These are phyloP conservation scores for Fusarium sp. DNA, from an alignment of 2,329 filamentous ascomycete genomes.

Conservation along the genomic window DNA sequence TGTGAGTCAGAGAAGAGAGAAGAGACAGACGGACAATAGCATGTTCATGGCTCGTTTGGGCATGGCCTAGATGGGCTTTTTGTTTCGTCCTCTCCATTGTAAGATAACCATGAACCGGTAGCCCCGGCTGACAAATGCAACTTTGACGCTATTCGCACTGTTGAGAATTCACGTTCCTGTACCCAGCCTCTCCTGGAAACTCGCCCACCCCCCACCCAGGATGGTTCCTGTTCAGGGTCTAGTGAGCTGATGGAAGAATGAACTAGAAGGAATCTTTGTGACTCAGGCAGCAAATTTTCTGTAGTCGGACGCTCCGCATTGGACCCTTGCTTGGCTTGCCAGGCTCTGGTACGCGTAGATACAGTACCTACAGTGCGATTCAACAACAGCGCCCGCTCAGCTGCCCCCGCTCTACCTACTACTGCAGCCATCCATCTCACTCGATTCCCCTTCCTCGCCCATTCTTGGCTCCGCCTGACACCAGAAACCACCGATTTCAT, in stretches of 20 bases:
- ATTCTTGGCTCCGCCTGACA: slow-evolving; percentile 35
- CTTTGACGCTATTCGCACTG: slow-evolving; percentile 31
- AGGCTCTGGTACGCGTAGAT: neutral
- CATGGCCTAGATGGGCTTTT: slow-evolving; percentile 20
- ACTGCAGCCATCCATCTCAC: slow-evolving; percentile 18
- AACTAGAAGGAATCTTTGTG: slow-evolving; percentile 46
- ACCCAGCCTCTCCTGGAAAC: slow-evolving; percentile 17
- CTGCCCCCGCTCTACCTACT: slow-evolving; percentile 7
- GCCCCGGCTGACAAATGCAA: slow-evolving; percentile 42
- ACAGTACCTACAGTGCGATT: slow-evolving; percentile 23
- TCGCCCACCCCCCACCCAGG: slow-evolving; percentile 20
- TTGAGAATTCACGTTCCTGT: neutral
- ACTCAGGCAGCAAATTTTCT: slow-evolving; percentile 50
- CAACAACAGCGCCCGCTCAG: slow-evolving; percentile 14
- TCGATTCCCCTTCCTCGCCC: slow-evolving; percentile 4
- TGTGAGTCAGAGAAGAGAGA: slow-evolving; percentile 19
- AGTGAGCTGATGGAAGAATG: slow-evolving; percentile 33
- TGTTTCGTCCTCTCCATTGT: slow-evolving; percentile 25
- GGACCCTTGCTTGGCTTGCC: neutral
- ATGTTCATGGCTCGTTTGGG: slow-evolving; percentile 20
- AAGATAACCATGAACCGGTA: slow-evolving; percentile 26
- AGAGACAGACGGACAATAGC: neutral
- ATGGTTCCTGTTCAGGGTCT: slow-evolving; percentile 13
- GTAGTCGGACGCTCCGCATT: neutral
- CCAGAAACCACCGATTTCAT: slow-evolving; percentile 37